Base-by-base conservation (phyloP, 2,329 filamentous ascomycete species). In the Apiospora marii region DNA sequence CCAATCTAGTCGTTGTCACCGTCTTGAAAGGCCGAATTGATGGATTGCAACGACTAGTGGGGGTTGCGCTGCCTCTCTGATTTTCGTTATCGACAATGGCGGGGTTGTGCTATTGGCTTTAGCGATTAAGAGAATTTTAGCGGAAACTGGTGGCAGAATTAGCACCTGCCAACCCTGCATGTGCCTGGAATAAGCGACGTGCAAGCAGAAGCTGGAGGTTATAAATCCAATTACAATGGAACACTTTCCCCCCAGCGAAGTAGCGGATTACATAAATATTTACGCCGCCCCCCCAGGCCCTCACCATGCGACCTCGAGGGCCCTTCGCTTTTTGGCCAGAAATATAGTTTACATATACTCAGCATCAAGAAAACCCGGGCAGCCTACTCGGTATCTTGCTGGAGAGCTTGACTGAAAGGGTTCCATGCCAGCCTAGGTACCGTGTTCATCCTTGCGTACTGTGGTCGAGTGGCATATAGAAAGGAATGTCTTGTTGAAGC, bases 71-170 rank as follows among this genome's bases (percentile, higher is more conserved):
- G 69, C 7, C 41, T 44, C 22, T 58, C 24, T 24, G 44, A 67
- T 48, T 71, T 68, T 68, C n/a, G 67, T 64, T 71, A 67, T 68
- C 53, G 19, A 37, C 24, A 41, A 49, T 53, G 24, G 58, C 43
- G 70, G 70, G 70, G 70, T 51, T 44, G 24, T 49, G 30, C 27
- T 46, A 34, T 16, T 48, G 41, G 67, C 27, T 46, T 44, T 34
- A 16, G 58, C 58, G 58, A 41, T 61, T 16, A 48, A 70, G 69
- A 71, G 64, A 67, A 71, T 71, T 71, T 71, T 71, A 46, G 70
- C 70, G 70, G 70, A 48, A 19, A 49, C 27, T 7, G 37, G 30
- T 10, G 70, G 70, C 70, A 71, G 58, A 71, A 68, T 68, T 34
- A 37, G 37, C 37, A 16, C 64, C 41, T 41, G 37, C 37, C 37